Conservation (phyloP, 2,329 filamentous ascomycete species). For the Aspergillus vadensis region DNA sequence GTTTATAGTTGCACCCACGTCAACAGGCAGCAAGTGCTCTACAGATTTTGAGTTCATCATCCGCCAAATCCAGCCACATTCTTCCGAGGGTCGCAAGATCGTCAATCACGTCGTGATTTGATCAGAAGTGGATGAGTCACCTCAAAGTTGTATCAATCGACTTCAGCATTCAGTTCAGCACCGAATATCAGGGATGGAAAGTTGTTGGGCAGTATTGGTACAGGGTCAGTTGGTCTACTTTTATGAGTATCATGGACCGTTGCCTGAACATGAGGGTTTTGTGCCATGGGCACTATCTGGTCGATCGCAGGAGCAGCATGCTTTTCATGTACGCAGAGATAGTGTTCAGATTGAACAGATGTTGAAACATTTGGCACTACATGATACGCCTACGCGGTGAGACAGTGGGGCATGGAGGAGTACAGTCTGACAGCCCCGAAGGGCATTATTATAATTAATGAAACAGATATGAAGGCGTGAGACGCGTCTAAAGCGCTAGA, state of each 20-base stretch:
- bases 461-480: too few relatives aligned
- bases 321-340: background rate
- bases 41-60: background rate
- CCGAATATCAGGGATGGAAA: background rate
- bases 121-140: background rate
- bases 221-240: background rate
- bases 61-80: background rate
- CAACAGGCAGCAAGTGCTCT: background rate
- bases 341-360: background rate
- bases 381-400: too few relatives aligned
- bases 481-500: too few relatives aligned
- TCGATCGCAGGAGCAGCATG: background rate
- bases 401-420: background rate
- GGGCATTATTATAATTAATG: too few relatives aligned
- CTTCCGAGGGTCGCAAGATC: background rate
- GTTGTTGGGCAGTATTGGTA: background rate
- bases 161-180: background rate
- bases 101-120: conserved; percentile 6
- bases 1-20: conserved; percentile 2
- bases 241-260: background rate
- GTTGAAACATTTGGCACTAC: background rate
- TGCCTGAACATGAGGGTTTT: background rate
- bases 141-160: background rate
- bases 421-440: background rate
- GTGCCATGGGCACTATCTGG: background rate